Conservation (phyloP, 225 moss, liverwort and hornwort genomes). For the Takakia lepidozioides region DNA sequence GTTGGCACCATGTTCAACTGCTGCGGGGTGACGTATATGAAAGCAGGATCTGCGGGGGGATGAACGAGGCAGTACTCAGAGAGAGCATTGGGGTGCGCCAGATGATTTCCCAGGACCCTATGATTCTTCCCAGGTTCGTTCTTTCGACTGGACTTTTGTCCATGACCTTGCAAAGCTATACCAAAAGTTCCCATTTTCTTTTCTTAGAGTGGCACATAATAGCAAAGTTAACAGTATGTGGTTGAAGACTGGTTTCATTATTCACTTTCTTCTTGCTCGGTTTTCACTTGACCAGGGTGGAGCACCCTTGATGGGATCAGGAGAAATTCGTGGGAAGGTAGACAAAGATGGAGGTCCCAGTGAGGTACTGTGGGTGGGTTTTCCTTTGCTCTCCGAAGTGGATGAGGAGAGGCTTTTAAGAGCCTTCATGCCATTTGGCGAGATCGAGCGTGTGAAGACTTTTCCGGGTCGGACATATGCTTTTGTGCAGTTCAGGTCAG, state of each 20-base stretch:
- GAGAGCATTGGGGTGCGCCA: slow-evolving; percentile 1
- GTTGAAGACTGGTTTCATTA: too few species aligned
- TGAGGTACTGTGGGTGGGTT: slow-evolving; percentile 59
- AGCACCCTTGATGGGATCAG: slow-evolving; percentile 4
- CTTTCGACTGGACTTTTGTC: not conserved
- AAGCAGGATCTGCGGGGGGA: slow-evolving; percentile 4
- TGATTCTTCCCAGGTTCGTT: slow-evolving; percentile 1
- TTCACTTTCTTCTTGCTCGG: too few species aligned
- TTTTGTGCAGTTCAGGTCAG: slow-evolving; percentile 53
- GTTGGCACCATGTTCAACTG: not conserved
- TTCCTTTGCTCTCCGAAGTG: slow-evolving; percentile 49
- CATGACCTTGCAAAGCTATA: not conserved
- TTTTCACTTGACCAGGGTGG: too few species aligned
- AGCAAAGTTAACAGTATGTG: too few species aligned
- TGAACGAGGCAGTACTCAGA: slow-evolving; percentile 5
- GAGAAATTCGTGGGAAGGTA: slow-evolving; percentile 13
- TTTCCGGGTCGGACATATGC: slow-evolving; percentile 62
- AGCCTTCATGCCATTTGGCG: slow-evolving; percentile 45
- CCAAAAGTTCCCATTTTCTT: not conserved
- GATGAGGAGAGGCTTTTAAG: slow-evolving; percentile 46
- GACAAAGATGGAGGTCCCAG: slow-evolving; percentile 49
- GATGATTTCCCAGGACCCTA: not conserved
- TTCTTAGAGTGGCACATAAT: not conserved
- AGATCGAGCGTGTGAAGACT: slow-evolving; percentile 51
- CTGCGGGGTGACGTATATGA: not conserved